Conservation (phyloP, 2,329 filamentous ascomycete species). For the Clarireedia paspali region DNA sequence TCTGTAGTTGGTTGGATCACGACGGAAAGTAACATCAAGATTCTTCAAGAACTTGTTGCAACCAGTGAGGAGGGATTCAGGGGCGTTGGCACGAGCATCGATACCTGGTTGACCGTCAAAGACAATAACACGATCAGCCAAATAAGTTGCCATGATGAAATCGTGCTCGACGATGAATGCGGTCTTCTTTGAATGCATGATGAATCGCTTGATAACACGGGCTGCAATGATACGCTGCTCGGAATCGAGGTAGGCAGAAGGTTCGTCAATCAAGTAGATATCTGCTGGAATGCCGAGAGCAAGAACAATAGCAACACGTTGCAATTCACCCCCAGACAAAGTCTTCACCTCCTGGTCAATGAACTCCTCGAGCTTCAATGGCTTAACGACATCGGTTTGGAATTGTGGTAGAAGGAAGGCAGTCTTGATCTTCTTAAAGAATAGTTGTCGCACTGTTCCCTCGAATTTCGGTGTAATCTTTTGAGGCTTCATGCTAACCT, state of each 20-base stretch:
- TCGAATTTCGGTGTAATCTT: constrained; percentile 98
- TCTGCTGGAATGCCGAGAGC: constrained; percentile 94
- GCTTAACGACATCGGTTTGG: constrained; percentile 99
- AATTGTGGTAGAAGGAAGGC: constrained; percentile 96
- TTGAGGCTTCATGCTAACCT: constrained; percentile 98
- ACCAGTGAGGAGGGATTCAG: constrained; percentile 82
- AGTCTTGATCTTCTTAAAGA: constrained; percentile 99
- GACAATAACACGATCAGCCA: constrained; percentile 92
- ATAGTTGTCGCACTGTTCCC: constrained; percentile 92
- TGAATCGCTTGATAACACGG: constrained; percentile 98
- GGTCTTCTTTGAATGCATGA: constrained; percentile 99
- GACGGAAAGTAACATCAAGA: constrained; percentile 95
- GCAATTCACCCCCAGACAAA: constrained; percentile 96
- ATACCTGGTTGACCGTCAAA: constrained; percentile 93
- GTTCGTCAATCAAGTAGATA: constrained; percentile 98
- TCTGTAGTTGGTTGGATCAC: constrained; percentile 91
- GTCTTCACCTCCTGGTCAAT: constrained; percentile 99
- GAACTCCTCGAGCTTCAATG: constrained; percentile 97
- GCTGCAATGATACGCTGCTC: constrained; percentile 98
- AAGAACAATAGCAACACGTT: constrained; percentile 96
- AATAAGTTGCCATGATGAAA: constrained; percentile 85
- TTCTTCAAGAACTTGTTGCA: constrained; percentile 97
- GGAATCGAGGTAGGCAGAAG: constrained; percentile 93
- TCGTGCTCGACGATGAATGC: constrained; percentile 99
- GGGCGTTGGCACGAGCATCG: constrained; percentile 77